A percentile compares a stretch with the other conserved stretches of the same genome.
Evolutionary conservation across 2,329 filamentous ascomycete genomes (phyloP).

Genomic region (Cladosporium sp.): DNA sequence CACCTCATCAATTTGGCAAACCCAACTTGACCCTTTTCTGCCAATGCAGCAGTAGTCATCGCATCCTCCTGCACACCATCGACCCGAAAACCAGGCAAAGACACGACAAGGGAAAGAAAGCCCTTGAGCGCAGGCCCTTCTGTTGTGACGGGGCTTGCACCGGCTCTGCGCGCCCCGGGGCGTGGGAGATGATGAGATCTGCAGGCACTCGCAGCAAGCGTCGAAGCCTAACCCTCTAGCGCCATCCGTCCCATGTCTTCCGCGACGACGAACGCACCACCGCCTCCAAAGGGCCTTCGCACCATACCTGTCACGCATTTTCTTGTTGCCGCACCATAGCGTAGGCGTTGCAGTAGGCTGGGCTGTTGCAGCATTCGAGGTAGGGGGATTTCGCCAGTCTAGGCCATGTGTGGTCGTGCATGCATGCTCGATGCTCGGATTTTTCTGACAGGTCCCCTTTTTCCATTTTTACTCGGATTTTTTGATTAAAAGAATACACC

Average conservation of each 20-base stretch:
- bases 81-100: background rate
- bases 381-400: background rate
- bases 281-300: background rate
- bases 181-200: constrained; percentile 10
- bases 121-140: background rate
- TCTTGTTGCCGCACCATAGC: constrained; percentile 14
- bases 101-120: background rate
- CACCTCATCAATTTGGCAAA: background rate
- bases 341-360: background rate
- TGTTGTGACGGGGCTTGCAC: background rate
- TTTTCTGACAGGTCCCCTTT: background rate
- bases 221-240: constrained; percentile 8
- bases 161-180: background rate
- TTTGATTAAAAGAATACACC: background rate
- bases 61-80: background rate
- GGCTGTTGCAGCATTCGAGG: background rate
- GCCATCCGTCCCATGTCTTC: background rate
- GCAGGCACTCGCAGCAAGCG: constrained; percentile 11
- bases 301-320: constrained; percentile 12
- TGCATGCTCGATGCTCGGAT: background rate
- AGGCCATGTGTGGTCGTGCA: background rate
- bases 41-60: background rate
- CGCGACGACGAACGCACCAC: constrained; percentile 5
- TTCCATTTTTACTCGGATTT: background rate
- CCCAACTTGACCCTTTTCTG: background rate